phyloP scores from a whole-genome alignment of 352 stramenopile genomes.

The Phytophthora macrochlamydospora region DNA sequence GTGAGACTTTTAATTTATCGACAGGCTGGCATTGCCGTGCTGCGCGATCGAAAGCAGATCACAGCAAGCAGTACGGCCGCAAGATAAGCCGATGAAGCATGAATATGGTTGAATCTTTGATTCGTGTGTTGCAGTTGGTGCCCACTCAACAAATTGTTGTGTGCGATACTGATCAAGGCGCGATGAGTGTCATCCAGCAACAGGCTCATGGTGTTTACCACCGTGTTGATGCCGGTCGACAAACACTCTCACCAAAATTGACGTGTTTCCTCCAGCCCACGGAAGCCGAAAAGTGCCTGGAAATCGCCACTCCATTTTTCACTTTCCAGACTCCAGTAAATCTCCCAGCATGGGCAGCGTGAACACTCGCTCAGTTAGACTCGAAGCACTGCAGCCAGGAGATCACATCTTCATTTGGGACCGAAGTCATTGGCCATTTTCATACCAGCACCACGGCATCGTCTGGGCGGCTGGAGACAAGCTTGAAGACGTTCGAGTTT shows the following conservation, averaged over 20 bases:
- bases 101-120: not conserved
- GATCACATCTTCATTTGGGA: conserved; percentile 65
- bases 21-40: conserved; percentile 2
- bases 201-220: not conserved
- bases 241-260: not conserved
- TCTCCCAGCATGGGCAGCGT: conserved; percentile 36
- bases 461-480: conserved; percentile 46
- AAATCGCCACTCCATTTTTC: not conserved
- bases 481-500: conserved; percentile 48
- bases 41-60: conserved; percentile 21
- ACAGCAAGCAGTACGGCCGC: conserved; percentile 3
- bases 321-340: not conserved
- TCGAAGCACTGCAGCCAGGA: conserved; percentile 46
- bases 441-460: conserved; percentile 62
- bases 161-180: not conserved
- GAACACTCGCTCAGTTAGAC: conserved; percentile 44
- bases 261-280: too few relatives aligned
- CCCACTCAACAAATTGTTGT: not conserved
- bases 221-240: not conserved
- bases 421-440: conserved; percentile 51
- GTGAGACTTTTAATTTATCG: conserved; percentile 28
- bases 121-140: not conserved
- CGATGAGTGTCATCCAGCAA: not conserved
- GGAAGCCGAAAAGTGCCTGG: not conserved
- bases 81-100: conserved; percentile 7